Percentiles rank a stretch among this genome's conserved stretches.
phyloP scores from a whole-genome alignment of 2,329 filamentous ascomycete species.

The Mycosphaerelloides madeirae region DNA sequence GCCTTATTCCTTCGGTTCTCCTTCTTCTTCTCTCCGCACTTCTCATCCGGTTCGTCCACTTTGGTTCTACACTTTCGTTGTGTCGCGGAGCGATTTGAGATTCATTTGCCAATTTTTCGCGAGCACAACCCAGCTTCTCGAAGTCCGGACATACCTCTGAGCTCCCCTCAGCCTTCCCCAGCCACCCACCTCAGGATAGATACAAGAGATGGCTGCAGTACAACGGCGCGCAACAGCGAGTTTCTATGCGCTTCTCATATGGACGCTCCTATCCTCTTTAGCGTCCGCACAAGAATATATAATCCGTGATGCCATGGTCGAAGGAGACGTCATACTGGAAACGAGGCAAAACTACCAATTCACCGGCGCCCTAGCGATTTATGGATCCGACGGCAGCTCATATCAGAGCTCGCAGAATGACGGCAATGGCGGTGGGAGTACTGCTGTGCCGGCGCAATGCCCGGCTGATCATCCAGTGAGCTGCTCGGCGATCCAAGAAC shows the following conservation, averaged over 20 bases:
- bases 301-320: conserved; percentile 1
- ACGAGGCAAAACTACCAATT: conserved; percentile 27
- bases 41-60: background rate
- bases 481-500: conserved; percentile 39
- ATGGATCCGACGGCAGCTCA: conserved; percentile 8
- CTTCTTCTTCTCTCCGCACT: background rate
- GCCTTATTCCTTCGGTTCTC: background rate
- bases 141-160: background rate
- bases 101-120: too few relatives aligned
- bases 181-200: conserved; percentile 9
- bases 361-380: conserved; percentile 24
- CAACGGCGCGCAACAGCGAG: conserved; percentile 3
- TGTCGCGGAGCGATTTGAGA: background rate
- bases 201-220: conserved; percentile 5
- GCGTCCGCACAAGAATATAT: conserved; percentile 8
- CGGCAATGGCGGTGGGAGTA: conserved; percentile 18
- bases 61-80: background rate
- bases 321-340: conserved; percentile 10
- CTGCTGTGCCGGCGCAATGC: conserved; percentile 33
- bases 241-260: conserved; percentile 9
- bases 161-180: conserved; percentile 4
- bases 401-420: conserved; percentile 18
- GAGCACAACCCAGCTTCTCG: background rate
- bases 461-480: conserved; percentile 35
- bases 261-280: conserved; percentile 11